Evolutionary conservation across 257 asterid genomes (phyloP), one percentile per base, ranked within the genome.

Genomic region (Cordia subcordata): DNA sequence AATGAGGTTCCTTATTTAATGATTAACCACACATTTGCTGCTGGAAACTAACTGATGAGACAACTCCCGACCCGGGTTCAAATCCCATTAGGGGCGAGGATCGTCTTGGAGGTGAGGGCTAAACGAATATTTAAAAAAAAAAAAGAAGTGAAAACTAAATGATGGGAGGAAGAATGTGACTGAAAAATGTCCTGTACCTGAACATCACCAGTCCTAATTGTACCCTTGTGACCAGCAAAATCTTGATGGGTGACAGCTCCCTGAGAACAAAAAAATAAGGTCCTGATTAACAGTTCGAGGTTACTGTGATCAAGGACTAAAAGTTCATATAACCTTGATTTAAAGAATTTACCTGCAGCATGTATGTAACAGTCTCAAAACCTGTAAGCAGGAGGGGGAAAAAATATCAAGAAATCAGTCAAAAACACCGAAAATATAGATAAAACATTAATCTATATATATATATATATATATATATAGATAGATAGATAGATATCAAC

Each of bases 241-340:
- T 92, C 98, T 79, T 92, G 93, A 82, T 92, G 96, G 40, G 94
- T 81, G 53, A 88, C 64, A 40, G 90, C 84, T 66, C 99, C 99
- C 99, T 92, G 50, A 47, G 17, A 22, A 53, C 12, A 17, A 20
- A 13, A 22, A 53, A 11, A 27, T 38, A 11, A 16, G 14, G n/a
- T 20, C 37, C 38, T 20, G 38, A 20, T 53, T 33, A 14, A 53
- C 57, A 20, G 37, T 32, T 20, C 20, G 15, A 20, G 16, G 13
- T 53, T 53, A 19, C 16, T 10, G 32, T 14, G 20, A 49, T 10
- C 5, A 19, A 53, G 38, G 32, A 21, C 0, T 9, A 13, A 6
- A 53, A 18, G 19, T 18, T 49, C 11, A 50, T 50, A 8, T 16
- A 53, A 20, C 11, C 57, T 22, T 53, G 57, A 53, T 10, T 27